Percentiles rank a stretch among this genome's conserved stretches.
Conservation (phyloP, 1,284 basidiomycete species). For the Papiliotrema fonsecae region DNA sequence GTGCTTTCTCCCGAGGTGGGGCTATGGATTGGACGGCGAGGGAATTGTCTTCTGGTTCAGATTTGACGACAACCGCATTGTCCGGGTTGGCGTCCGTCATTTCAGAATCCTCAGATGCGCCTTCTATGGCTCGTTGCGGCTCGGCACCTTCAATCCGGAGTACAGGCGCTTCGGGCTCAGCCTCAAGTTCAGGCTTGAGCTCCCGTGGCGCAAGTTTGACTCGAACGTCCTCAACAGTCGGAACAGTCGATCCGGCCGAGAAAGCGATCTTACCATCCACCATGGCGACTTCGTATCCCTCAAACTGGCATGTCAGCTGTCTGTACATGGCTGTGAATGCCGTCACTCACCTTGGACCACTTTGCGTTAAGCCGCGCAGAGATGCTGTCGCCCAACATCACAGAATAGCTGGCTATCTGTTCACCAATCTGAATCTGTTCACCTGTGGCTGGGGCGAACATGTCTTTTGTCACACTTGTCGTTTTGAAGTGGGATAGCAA, state of each 20-base stretch:
- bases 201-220: slow-evolving; percentile 35
- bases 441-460: slow-evolving; percentile 69
- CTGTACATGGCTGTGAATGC: neutral
- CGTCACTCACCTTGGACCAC: slow-evolving; percentile 69
- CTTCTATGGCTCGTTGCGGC: neutral
- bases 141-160: slow-evolving; percentile 5
- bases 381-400: slow-evolving; percentile 86
- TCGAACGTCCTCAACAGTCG: slow-evolving; percentile 55
- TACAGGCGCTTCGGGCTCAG: neutral
- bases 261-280: slow-evolving; percentile 77
- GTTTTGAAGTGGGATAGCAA: slow-evolving; percentile 74
- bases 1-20: slow-evolving; percentile 4
- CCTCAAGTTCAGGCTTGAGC: slow-evolving; percentile 8
- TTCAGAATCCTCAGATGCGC: slow-evolving; percentile 4
- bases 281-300: slow-evolving; percentile 93
- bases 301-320: slow-evolving; percentile 60
- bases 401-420: slow-evolving; percentile 89
- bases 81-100: no score
- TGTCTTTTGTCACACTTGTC: slow-evolving; percentile 81
- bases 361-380: slow-evolving; percentile 60
- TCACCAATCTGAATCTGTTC: slow-evolving; percentile 86
- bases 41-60: slow-evolving; percentile 8
- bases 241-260: slow-evolving; percentile 68
- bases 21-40: slow-evolving; percentile 4
- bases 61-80: slow-evolving; percentile 13